Base-by-base conservation (phyloP, 441 rosid species). In the Mallotus japonicus region DNA sequence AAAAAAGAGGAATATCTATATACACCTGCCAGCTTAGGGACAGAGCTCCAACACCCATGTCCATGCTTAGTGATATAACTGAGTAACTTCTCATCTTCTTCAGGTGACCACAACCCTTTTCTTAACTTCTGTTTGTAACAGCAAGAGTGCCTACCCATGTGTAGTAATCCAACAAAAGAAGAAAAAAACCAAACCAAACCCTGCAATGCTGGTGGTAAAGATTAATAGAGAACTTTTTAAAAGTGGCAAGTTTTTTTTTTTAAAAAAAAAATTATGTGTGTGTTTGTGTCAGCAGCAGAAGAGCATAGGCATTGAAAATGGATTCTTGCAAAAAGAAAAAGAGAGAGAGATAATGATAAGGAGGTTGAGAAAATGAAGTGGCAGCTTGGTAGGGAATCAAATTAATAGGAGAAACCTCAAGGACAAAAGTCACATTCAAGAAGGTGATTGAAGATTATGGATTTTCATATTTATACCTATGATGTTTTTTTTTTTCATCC, bases 41-140 rank as follows among this genome's bases (percentile, higher is more conserved):
- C 97, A 74, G 96, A 87, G 79, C 97, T 90, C 97, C 97, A 92
- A 58, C 97, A 92, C 4, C 96, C 97, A 80, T 85, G 94, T 8
- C 97, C 97, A 60, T 83, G 86, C 64, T 79, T 87, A 20, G 88
- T 85, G 67, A 92, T 90, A 76, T 87, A 84, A 79, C 76, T 86
- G 32, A 90, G 86, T 72, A 92, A 92, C 68, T 88, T 91, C 83
- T 88, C 93, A 65, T 92, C 97, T 87, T 91, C 97, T 62, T 91
- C 97, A 46, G 95, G 97, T 62, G 93, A 91, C 97, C 97, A 91
- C 32, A 91, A 85, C 56, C 97, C 97, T 84, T 92, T 92, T 70
- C 93, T 83, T 57, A 90, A 84, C 82, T 92, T 90, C 85, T 90
- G 97, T 83, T 85, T 89, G 85, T 87, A 85, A 37, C 92, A 90